Percentiles rank a stretch among this genome's conserved stretches.
These are phyloP conservation scores for Entamoeba moshkovskii DNA, from an alignment of 208 protist genomes.

Conservation along the genomic window DNA sequence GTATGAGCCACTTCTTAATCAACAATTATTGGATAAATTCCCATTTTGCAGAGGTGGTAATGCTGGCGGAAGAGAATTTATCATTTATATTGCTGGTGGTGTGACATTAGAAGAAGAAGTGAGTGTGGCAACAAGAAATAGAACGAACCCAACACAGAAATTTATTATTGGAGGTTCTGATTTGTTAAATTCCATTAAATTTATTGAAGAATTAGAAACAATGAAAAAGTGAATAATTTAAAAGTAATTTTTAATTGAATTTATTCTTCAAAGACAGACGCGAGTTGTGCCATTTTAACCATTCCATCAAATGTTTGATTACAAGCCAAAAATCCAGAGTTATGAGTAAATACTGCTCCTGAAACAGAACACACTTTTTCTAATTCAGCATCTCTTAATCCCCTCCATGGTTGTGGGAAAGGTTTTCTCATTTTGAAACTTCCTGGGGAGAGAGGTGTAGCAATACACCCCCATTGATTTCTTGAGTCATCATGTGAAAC, in stretches of 20 bases:
- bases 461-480: neutral
- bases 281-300: constrained; percentile 55
- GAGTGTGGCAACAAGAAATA: neutral
- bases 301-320: constrained; percentile 72
- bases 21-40: neutral
- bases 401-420: constrained; percentile 61
- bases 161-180: neutral
- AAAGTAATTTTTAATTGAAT: neutral
- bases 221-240: neutral
- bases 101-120: neutral
- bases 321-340: constrained; percentile 78
- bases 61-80: neutral
- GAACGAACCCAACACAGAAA: neutral
- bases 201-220: neutral
- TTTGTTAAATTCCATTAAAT: neutral
- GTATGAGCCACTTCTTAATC: neutral
- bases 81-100: neutral
- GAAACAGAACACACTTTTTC: constrained; percentile 55
- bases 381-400: constrained; percentile 69
- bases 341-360: constrained; percentile 75
- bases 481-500: neutral
- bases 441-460: neutral
- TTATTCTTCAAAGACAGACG: neutral
- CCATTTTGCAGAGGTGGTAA: neutral
- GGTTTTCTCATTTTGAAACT: constrained; percentile 59